Base-by-base conservation (phyloP, 2,329 filamentous ascomycete genomes). In the Lojkania enalia region DNA sequence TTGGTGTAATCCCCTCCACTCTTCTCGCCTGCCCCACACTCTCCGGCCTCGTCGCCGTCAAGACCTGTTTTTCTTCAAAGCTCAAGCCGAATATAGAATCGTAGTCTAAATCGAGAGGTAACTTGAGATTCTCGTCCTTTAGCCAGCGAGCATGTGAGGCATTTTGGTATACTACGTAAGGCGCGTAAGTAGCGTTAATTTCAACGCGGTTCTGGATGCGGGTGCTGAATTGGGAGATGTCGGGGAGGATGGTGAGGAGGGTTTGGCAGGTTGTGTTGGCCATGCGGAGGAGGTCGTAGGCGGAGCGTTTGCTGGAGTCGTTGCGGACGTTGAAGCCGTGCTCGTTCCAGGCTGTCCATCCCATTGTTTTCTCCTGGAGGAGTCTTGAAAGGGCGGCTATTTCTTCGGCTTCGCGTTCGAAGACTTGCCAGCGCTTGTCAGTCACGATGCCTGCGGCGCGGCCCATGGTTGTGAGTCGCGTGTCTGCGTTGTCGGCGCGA, bases 401-500 rank as follows among this genome's bases (percentile, higher is more conserved):
- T 58, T 90, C 82, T 2, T 74, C 70, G 46, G 82, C 80, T 38
- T 88, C 84, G 41, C 85, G 79, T 6, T 70, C 71, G 72, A 88
- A 95, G 14, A 74, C 74, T 2, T 67, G 62, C 94, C 94, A 99
- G 36, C 94, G 86, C 48, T 71, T 71, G 59, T 95, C 85, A n/a
- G 83, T 77, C 2, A 99, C 84, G 14, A 94, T 81, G 38, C 92
- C 91, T 58, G 85, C 88, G 12, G 78, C 74, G 44, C 86, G 84
- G 7, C 90, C 94, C 66, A 86, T 85, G 20, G 80, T 77, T 0
- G 94, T 97, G 20, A 99, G 82, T 2, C 94, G 85, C 4, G 86
- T 70, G 70, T 99, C 94, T 25, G 94, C 94, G 64, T 99, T 99
- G 74, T 99, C 94, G 35, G 94, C 86, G 51, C 94, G 86, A 2